Conservation (phyloP, 306 rosid genomes). For the Datisca glomerata region DNA sequence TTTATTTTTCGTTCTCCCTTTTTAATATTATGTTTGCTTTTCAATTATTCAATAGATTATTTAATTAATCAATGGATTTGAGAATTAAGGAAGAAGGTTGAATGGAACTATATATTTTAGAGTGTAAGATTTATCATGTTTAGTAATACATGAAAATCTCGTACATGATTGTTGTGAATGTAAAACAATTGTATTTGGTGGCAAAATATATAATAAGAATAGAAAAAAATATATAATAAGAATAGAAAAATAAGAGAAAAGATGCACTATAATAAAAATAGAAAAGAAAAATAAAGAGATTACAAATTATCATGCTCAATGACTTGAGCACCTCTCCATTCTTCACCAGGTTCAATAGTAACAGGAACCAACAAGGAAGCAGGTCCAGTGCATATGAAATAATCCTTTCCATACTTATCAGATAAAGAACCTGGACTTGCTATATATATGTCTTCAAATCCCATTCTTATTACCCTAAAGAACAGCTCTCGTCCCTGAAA, state of each 20-base stretch:
- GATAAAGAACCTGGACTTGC: slow-evolving; percentile 82
- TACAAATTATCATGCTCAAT: slow-evolving; percentile 89
- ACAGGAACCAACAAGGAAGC: slow-evolving; percentile 80
- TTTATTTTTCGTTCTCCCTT: too few relatives aligned
- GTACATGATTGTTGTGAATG: too few relatives aligned
- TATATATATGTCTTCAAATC: slow-evolving; percentile 83
- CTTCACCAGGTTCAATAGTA: slow-evolving; percentile 70
- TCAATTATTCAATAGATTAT: too few relatives aligned
- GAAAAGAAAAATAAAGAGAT: neutral
- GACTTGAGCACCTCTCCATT: slow-evolving; percentile 90
- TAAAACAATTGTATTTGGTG: too few relatives aligned
- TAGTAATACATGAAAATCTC: neutral
- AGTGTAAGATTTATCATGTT: neutral
- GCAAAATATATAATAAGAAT: too few relatives aligned
- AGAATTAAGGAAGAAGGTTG: too few relatives aligned
- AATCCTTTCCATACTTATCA: slow-evolving; percentile 63
- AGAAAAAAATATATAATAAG: neutral
- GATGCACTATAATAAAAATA: neutral
- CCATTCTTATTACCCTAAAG: slow-evolving; percentile 89
- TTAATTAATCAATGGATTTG: too few relatives aligned
- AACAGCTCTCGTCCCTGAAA: slow-evolving; percentile 72
- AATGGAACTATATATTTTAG: too few relatives aligned
- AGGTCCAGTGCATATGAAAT: slow-evolving; percentile 92
- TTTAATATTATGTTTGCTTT: too few relatives aligned
- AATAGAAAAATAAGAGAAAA: neutral